A percentile compares a stretch with the other conserved stretches of the same genome.
phyloP scores from a whole-genome alignment of 805 yeast genomes.

The Kockiozyma suomiensis region DNA sequence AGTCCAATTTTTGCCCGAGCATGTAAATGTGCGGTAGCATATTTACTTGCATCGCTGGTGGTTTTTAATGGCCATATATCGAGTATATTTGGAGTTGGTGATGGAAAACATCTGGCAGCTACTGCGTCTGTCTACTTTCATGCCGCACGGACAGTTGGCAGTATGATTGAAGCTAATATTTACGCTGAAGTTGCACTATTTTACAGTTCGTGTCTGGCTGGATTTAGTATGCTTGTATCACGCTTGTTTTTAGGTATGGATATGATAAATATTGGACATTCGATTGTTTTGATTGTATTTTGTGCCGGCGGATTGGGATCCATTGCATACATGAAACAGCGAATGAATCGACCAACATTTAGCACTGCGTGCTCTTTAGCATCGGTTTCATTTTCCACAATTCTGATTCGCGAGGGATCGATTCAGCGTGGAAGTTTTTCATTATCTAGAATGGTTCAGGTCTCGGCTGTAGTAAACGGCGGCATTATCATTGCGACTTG shows the following conservation, averaged over 20 bases:
- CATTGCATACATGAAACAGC: slow-evolving; percentile 70
- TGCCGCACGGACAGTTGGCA: slow-evolving; percentile 75
- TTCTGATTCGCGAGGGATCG: slow-evolving; percentile 74
- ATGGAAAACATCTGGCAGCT: slow-evolving; percentile 78
- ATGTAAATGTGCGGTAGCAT: slow-evolving; percentile 72
- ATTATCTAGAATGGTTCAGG: slow-evolving; percentile 53
- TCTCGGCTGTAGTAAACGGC: slow-evolving; percentile 57
- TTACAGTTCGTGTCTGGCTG: slow-evolving; percentile 57
- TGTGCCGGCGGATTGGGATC: slow-evolving; percentile 61
- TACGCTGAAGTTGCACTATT: slow-evolving; percentile 60
- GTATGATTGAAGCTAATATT: slow-evolving; percentile 72
- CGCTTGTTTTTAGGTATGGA: slow-evolving; percentile 51
- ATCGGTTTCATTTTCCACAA: slow-evolving; percentile 67
- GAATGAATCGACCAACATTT: slow-evolving; percentile 66
- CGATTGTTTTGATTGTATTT: slow-evolving; percentile 55
- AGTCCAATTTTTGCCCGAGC: slow-evolving; percentile 6
- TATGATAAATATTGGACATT: slow-evolving; percentile 41
- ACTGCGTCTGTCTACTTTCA: slow-evolving; percentile 85
- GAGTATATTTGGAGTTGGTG: slow-evolving; percentile 60
- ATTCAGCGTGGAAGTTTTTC: slow-evolving; percentile 62
- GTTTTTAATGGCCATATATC: slow-evolving; percentile 57
- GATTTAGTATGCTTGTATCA: slow-evolving; percentile 56
- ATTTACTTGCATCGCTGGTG: slow-evolving; percentile 69
- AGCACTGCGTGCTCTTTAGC: slow-evolving; percentile 82
- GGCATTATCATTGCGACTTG: slow-evolving; percentile 65